A percentile compares a stretch with the other conserved stretches of the same genome.
Conservation (phyloP, 208 protist species). For the Phytomonas serpens region DNA sequence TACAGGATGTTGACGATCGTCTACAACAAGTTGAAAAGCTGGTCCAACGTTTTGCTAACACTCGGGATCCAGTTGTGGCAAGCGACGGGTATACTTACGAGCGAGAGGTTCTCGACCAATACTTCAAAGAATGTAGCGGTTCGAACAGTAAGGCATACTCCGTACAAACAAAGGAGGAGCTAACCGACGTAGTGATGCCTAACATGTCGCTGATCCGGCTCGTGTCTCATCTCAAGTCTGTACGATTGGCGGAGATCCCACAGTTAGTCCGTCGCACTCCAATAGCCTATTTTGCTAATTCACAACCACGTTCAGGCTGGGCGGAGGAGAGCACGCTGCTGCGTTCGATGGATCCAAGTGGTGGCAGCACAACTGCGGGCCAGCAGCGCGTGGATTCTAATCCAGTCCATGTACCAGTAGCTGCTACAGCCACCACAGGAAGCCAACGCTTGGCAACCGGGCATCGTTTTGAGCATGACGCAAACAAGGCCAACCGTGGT, state of each 20-base stretch:
- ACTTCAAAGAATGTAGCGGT: slow-evolving; percentile 61
- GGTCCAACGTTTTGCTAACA: slow-evolving; percentile 55
- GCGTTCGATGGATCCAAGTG: slow-evolving; percentile 4
- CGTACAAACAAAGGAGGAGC: slow-evolving; percentile 73
- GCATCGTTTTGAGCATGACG: slow-evolving; percentile 15
- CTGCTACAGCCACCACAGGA: slow-evolving; percentile 7
- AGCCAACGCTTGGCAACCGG: slow-evolving; percentile 5
- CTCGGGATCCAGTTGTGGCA: slow-evolving; percentile 74
- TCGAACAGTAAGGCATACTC: slow-evolving; percentile 80
- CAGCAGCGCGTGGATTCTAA: background rate
- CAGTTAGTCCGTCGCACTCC: slow-evolving; percentile 17
- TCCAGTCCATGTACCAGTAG: slow-evolving; percentile 10
- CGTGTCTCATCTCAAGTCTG: slow-evolving; percentile 48
- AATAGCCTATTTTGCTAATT: slow-evolving; percentile 4
- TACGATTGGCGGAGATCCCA: slow-evolving; percentile 38
- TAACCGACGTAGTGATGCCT: slow-evolving; percentile 63
- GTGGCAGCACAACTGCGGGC: slow-evolving; percentile 2
- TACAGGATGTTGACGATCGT: slow-evolving; percentile 44
- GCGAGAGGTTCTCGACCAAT: slow-evolving; percentile 45
- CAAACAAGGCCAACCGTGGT: slow-evolving; percentile 11
- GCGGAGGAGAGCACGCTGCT: slow-evolving; percentile 5
- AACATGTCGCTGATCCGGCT: slow-evolving; percentile 72
- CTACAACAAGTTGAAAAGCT: slow-evolving; percentile 55
- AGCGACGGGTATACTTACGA: slow-evolving; percentile 88
- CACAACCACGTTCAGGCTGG: slow-evolving; percentile 12